Conservation (phyloP, 441 rosid species). For the Omphalea diandra region DNA sequence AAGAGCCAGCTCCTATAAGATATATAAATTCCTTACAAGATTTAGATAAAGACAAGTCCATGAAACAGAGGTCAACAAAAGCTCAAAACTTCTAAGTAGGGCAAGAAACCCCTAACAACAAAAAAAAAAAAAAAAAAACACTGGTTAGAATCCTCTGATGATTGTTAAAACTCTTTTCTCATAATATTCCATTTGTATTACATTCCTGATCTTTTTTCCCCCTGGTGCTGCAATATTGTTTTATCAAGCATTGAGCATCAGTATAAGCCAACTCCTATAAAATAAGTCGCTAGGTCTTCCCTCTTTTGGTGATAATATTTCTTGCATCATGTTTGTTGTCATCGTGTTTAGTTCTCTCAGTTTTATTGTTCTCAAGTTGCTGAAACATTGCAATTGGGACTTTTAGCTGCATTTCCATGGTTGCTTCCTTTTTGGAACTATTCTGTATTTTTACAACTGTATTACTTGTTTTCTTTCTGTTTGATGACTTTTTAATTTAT, state of each 20-base stretch:
- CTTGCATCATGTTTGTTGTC: not conserved
- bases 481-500: not conserved
- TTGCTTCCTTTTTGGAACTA: not conserved
- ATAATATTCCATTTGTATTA: not conserved
- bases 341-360: not conserved
- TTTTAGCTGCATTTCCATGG: not conserved
- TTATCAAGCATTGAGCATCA: not conserved
- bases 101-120: not conserved
- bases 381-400: not conserved
- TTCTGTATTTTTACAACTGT: not conserved
- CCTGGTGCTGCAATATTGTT: not conserved
- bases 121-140: not conserved
- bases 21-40: not conserved
- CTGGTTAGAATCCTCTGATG: not conserved
- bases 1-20: not conserved
- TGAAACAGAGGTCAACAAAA: not conserved
- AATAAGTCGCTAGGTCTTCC: not conserved
- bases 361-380: not conserved
- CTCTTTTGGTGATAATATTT: not conserved
- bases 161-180: not conserved
- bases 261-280: not conserved
- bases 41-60: not conserved
- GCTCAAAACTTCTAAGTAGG: not conserved
- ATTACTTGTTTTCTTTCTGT: not conserved
- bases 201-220: constrained; percentile 5